Evolutionary conservation across 148 eudicot species (phyloP).

Genomic region (Arctostaphylos glauca): DNA sequence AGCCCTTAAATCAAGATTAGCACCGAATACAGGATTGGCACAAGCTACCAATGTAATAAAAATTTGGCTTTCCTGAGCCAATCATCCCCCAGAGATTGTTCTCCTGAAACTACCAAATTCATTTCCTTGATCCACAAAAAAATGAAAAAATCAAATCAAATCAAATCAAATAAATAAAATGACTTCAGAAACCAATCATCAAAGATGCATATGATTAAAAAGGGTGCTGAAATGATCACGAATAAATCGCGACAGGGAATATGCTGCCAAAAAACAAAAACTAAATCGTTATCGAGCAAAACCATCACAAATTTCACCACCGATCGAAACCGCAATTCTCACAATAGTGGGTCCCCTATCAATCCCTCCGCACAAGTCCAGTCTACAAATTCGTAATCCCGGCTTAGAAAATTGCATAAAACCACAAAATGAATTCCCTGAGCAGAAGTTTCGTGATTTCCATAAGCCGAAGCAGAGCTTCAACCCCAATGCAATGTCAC

Average conservation of each 20-base stretch:
- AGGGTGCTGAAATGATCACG: background rate
- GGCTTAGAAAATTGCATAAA: background rate
- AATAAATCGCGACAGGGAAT: background rate
- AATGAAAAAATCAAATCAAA: too few species aligned
- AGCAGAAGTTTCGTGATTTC: background rate
- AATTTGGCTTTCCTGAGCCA: background rate
- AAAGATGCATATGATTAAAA: background rate
- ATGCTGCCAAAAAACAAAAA: background rate
- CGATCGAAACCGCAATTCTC: background rate
- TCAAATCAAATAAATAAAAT: too few species aligned
- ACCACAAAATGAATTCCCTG: background rate
- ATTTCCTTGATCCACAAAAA: background rate
- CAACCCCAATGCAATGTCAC: background rate
- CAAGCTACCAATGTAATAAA: background rate
- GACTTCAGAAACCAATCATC: background rate
- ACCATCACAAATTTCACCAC: background rate
- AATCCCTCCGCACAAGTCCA: background rate
- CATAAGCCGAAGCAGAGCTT: background rate
- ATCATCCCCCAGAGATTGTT: background rate
- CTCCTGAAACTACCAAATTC: background rate
- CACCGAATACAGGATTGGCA: too few species aligned
- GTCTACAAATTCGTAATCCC: slow-evolving; percentile 3
- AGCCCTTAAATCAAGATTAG: background rate
- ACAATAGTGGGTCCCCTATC: background rate
- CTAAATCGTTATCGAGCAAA: background rate